Conservation (phyloP, 2,329 filamentous ascomycete species). For the Trichoderma guizhouense region DNA sequence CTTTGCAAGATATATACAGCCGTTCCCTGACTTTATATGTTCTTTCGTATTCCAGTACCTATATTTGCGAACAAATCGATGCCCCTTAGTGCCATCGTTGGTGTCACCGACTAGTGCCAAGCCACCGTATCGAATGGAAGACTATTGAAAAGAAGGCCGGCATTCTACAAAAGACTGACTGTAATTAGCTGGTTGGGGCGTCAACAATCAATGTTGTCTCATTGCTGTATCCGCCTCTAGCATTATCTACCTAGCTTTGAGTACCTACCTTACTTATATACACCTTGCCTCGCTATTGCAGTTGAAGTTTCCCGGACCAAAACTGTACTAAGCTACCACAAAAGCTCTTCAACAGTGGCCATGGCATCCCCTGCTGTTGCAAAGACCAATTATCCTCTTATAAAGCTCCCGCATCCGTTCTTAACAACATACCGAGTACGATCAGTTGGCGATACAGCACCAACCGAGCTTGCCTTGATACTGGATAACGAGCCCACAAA, state of each 20-base stretch:
- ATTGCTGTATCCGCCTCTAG: too few species aligned
- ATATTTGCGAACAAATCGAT: background rate
- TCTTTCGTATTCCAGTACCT: background rate
- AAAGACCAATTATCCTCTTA: background rate
- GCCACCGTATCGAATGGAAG: background rate
- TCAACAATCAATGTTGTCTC: background rate
- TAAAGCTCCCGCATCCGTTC: constrained; percentile 22
- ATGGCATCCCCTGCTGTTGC: background rate
- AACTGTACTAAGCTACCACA: background rate
- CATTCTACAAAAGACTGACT: background rate
- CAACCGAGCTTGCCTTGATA: constrained; percentile 23
- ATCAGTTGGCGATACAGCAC: constrained; percentile 26
- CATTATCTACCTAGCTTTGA: background rate
- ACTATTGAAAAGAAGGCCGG: background rate
- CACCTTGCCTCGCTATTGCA: background rate
- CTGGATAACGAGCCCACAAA: constrained; percentile 21
- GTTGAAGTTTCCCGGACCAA: background rate
- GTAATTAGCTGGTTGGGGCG: background rate
- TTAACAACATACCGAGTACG: constrained; percentile 17
- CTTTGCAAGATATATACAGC: background rate
- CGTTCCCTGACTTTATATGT: background rate
- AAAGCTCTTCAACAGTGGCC: background rate
- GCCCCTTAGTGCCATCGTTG: background rate
- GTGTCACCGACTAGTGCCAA: background rate
- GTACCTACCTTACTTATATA: background rate